phyloP scores from a whole-genome alignment of 2,329 filamentous ascomycete genomes.

The Aspergillus glaucus region DNA sequence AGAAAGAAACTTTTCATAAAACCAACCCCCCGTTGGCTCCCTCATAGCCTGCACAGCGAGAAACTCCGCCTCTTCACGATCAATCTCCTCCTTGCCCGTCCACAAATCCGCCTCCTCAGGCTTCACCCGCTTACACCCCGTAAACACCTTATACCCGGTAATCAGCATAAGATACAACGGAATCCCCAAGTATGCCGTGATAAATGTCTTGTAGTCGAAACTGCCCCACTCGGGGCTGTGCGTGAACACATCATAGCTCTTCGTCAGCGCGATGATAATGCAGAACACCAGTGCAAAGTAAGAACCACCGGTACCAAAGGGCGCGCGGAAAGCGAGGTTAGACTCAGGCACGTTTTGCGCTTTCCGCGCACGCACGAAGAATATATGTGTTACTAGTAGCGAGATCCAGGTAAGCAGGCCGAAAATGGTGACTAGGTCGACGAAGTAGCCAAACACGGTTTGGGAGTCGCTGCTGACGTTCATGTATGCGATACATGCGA shows the following conservation, averaged over 20 bases:
- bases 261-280: conserved; percentile 68
- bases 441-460: conserved; percentile 58
- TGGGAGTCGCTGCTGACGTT: conserved; percentile 55
- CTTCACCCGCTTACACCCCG: conserved; percentile 49
- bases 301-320: conserved; percentile 65
- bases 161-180: conserved; percentile 66
- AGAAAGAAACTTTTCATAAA: conserved; percentile 54
- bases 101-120: conserved; percentile 62
- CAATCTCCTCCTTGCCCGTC: conserved; percentile 66
- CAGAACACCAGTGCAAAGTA: conserved; percentile 64
- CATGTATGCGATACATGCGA: conserved; percentile 64
- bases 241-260: conserved; percentile 72
- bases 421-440: conserved; percentile 63
- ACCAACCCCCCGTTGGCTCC: conserved; percentile 40
- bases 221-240: conserved; percentile 41
- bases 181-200: conserved; percentile 71
- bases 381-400: conserved; percentile 62
- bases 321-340: conserved; percentile 59
- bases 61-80: conserved; percentile 66
- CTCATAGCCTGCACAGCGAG: conserved; percentile 48
- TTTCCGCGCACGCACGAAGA: conserved; percentile 56
- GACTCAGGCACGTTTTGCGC: conserved; percentile 54
- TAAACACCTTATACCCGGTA: conserved; percentile 59
- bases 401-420: conserved; percentile 63
- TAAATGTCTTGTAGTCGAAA: conserved; percentile 70